These are phyloP conservation scores for Torrubiella hemipterigena DNA, from an alignment of 2,329 filamentous ascomycete species.

Conservation along the genomic window DNA sequence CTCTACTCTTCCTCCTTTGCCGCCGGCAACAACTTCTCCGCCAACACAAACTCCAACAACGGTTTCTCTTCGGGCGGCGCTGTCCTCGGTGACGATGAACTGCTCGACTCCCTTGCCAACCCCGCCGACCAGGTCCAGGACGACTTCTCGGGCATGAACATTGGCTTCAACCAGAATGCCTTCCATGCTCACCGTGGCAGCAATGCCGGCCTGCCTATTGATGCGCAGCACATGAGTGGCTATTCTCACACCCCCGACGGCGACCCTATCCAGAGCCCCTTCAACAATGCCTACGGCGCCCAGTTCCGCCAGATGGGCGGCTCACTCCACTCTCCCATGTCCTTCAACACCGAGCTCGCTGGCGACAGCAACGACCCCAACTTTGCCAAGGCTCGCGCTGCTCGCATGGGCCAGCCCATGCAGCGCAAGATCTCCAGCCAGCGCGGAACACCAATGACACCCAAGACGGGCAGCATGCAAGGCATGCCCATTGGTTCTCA, in stretches of 20 bases:
- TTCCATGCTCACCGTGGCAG: constrained; percentile 49
- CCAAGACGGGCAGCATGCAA: constrained; percentile 69
- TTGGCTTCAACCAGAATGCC: constrained; percentile 42
- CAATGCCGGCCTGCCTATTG: constrained; percentile 48
- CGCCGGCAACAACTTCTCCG: constrained; percentile 41
- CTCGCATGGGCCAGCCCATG: constrained; percentile 49
- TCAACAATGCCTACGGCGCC: constrained; percentile 66
- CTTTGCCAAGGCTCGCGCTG: constrained; percentile 50
- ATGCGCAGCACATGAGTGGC: constrained; percentile 52
- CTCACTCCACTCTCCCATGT: constrained; percentile 30
- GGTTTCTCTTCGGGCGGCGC: constrained; percentile 70
- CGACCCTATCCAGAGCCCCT: constrained; percentile 84
- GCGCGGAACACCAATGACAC: constrained; percentile 64
- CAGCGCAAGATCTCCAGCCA: constrained; percentile 64
- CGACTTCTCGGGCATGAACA: constrained; percentile 45
- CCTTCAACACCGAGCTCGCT: constrained; percentile 26
- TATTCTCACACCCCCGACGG: constrained; percentile 90
- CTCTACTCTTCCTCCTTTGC: constrained; percentile 53
- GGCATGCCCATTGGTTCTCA: constrained; percentile 55
- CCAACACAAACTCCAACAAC: constrained; percentile 46
- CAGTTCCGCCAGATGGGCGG: constrained; percentile 60
- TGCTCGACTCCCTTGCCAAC: constrained; percentile 60
- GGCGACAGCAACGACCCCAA: constrained; percentile 37
- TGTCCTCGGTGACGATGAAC: constrained; percentile 76
- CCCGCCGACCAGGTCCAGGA: constrained; percentile 41